Evolutionary conservation across 257 asterid genomes (phyloP).

Genomic region (Primulina tabacum): DNA sequence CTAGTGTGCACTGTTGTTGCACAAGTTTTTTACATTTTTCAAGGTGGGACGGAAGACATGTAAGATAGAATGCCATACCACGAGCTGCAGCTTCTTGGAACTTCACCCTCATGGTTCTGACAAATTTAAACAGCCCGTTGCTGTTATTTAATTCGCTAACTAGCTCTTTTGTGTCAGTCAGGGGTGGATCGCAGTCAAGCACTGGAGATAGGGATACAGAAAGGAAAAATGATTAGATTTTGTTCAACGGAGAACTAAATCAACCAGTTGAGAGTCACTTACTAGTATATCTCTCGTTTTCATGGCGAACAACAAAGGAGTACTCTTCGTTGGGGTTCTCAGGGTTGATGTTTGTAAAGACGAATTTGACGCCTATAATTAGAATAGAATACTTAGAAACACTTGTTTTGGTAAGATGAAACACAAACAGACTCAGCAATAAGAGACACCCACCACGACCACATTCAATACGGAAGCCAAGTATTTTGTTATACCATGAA

Average conservation of each 20-base stretch:
- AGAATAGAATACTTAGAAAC: slow-evolving; percentile 21
- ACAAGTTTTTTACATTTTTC: neutral
- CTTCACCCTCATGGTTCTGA: slow-evolving; percentile 71
- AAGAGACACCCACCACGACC: slow-evolving; percentile 60
- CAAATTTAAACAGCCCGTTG: slow-evolving; percentile 83
- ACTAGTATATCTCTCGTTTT: slow-evolving; percentile 70
- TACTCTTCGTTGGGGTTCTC: slow-evolving; percentile 61
- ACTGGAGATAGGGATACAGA: slow-evolving; percentile 37
- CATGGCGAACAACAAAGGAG: slow-evolving; percentile 69
- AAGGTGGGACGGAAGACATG: neutral
- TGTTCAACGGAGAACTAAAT: slow-evolving; percentile 15
- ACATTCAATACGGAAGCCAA: slow-evolving; percentile 83
- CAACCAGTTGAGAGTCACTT: slow-evolving; percentile 34
- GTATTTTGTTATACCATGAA: slow-evolving; percentile 81
- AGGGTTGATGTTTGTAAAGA: slow-evolving; percentile 60
- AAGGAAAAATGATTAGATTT: slow-evolving; percentile 12
- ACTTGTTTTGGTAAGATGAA: slow-evolving; percentile 7
- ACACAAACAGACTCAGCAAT: slow-evolving; percentile 15
- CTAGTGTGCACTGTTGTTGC: neutral
- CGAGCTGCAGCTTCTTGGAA: slow-evolving; percentile 61
- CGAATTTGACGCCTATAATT: slow-evolving; percentile 74
- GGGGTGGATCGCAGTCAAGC: slow-evolving; percentile 64
- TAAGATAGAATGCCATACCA: slow-evolving; percentile 43
- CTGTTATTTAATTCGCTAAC: slow-evolving; percentile 57
- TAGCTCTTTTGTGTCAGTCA: slow-evolving; percentile 54